Evolutionary conservation across 331 rosid species (phyloP).

Genomic region (Rhamnella rubrinervis): DNA sequence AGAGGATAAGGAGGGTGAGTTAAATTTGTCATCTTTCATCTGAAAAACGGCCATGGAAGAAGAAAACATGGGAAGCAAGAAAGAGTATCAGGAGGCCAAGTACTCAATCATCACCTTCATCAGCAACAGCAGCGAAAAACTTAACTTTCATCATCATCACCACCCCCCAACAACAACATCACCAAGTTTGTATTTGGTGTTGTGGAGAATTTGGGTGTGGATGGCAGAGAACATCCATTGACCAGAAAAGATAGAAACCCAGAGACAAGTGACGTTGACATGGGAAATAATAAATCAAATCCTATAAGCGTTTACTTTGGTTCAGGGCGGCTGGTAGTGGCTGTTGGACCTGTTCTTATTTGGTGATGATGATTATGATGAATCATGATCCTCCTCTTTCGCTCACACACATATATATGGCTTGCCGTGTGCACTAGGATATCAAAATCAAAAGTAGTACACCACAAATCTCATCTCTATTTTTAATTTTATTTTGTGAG

Average conservation of each 20-base stretch:
- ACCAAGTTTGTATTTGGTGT: not conserved
- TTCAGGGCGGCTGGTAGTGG: conserved; percentile 39
- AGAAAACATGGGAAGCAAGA: not conserved
- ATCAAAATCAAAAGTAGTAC: not conserved
- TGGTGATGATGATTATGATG: conserved; percentile 16
- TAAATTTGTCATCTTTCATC: conserved; percentile 9
- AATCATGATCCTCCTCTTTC: not conserved
- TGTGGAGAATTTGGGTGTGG: not conserved
- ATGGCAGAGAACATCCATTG: conserved; percentile 17
- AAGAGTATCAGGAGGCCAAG: not conserved
- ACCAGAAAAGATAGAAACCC: not conserved
- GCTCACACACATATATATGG: not conserved
- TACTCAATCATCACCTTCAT: not conserved
- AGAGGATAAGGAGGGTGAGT: not conserved
- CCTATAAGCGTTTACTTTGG: conserved; percentile 35
- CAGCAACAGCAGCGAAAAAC: not conserved
- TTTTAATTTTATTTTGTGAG: not conserved
- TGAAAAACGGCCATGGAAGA: not conserved
- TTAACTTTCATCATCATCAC: not conserved
- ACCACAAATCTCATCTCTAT: not conserved
- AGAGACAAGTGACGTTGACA: conserved; percentile 19
- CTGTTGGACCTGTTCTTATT: conserved; percentile 27
- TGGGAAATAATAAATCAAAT: conserved; percentile 4
- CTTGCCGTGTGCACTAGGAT: conserved; percentile 25
- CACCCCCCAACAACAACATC: not conserved